These are phyloP conservation scores for Castanea sativa DNA, from an alignment of 306 rosid genomes.

Conservation along the genomic window DNA sequence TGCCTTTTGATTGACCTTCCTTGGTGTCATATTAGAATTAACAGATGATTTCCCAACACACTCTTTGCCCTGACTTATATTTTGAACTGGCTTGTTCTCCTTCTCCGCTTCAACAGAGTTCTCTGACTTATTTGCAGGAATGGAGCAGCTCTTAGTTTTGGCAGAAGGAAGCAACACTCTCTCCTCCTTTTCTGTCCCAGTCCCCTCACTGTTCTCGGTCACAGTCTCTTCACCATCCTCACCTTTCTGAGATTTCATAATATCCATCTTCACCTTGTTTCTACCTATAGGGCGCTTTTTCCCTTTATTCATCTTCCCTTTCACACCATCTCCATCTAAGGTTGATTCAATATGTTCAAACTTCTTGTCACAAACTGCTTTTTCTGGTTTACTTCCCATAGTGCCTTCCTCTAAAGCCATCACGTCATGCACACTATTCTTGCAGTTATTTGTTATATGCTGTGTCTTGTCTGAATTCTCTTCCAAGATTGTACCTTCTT, in stretches of 20 bases:
- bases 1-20: slow-evolving; percentile 30
- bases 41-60: slow-evolving; percentile 22
- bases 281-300: slow-evolving; percentile 32
- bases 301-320: slow-evolving; percentile 36
- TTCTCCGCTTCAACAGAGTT: slow-evolving; percentile 45
- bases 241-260: slow-evolving; percentile 23
- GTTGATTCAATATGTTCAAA: slow-evolving; percentile 33
- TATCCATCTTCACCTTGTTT: slow-evolving; percentile 32
- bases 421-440: slow-evolving; percentile 21
- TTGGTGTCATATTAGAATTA: slow-evolving; percentile 26
- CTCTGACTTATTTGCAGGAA: slow-evolving; percentile 26
- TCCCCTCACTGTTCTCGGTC: slow-evolving; percentile 27
- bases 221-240: slow-evolving; percentile 26
- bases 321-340: slow-evolving; percentile 20
- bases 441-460: slow-evolving; percentile 17
- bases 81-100: slow-evolving; percentile 64
- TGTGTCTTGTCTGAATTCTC: slow-evolving; percentile 29
- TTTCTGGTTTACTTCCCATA: slow-evolving; percentile 30
- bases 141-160: slow-evolving; percentile 23
- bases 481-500: slow-evolving; percentile 19
- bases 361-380: slow-evolving; percentile 6
- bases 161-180: slow-evolving; percentile 29
- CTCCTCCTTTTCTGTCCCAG: slow-evolving; percentile 31
- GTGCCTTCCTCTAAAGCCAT: slow-evolving; percentile 27
- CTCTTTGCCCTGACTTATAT: slow-evolving; percentile 16